Base-by-base conservation (phyloP, 352 stramenopile genomes). In the Phytophthora tubulina region DNA sequence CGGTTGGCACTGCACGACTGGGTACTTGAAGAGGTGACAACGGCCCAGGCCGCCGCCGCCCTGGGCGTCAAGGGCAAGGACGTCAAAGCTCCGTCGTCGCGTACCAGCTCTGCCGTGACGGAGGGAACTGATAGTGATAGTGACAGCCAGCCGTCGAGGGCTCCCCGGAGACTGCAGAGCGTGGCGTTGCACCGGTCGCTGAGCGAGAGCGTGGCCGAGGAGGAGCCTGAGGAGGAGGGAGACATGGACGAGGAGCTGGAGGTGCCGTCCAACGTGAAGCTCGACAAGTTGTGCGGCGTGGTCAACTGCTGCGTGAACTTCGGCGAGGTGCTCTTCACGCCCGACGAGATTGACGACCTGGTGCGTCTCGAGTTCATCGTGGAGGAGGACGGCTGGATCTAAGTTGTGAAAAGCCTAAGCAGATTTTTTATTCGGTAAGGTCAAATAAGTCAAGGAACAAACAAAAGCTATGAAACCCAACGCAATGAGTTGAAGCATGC, bases 371-470 rank as follows among this genome's bases (percentile, higher is more conserved):
- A 94, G 80, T 91, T 92, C 66, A 82, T 94, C 58, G 85, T 93
- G 2, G 86, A 94, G 67, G 86, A 94, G 67, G 86, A 94, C 70
- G 86, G 86, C 35, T 94, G 86, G 86, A 92, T 94, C 58, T 94
- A 90, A 85, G 42, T 38, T 41, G 36, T 41, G 32, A 66, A 54
- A 46, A 41, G 44, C 45, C 36, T 60, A 49, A 63, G 35, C 27
- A 59, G 52, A 68, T 73, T 79, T 79, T 70, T 80, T 76, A 76
- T 79, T 72, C 36, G 31, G 41, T 69, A 63, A 72, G 50, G 21
- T 27, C 46, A 72, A 60, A 64, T 62, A 70, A 63, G 42, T 73
- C 61, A 63, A 71, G 11, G 32, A 54, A 58, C 33, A 65, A 36
- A 27, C 21, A n/a, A n/a, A 57, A 71, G 49, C 44, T 71, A 50